Evolutionary conservation across 192 early-diverging fungal genomes (phyloP).

Genomic region (Chytriomyces confervae): DNA sequence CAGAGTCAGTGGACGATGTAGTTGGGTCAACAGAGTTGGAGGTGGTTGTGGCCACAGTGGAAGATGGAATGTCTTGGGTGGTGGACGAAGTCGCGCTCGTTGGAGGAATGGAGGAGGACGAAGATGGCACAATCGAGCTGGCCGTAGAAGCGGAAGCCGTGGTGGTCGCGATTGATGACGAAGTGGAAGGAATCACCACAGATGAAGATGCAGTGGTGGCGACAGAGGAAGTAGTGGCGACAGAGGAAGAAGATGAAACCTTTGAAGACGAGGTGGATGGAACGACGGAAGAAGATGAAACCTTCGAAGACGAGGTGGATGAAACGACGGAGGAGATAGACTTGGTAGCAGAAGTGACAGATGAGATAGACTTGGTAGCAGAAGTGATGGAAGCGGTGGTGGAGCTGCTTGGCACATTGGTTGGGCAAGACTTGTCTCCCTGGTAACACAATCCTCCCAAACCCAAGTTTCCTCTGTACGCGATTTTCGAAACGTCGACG

Average conservation of each 20-base stretch:
- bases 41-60: neutral
- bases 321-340: neutral
- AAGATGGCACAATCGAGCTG: neutral
- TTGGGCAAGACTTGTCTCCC: slow-evolving; percentile 3
- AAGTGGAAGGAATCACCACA: neutral
- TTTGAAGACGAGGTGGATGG: neutral
- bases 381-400: neutral
- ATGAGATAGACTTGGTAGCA: neutral
- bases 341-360: neutral
- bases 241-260: neutral
- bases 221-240: too few species aligned
- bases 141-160: neutral
- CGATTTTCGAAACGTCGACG: neutral
- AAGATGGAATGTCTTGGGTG: neutral
- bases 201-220: neutral
- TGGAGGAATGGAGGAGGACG: neutral
- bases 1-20: neutral
- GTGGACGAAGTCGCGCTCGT: neutral
- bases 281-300: neutral
- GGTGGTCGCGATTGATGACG: neutral
- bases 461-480: neutral
- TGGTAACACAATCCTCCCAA: slow-evolving; percentile 15
- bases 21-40: neutral
- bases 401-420: neutral
- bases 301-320: neutral